phyloP scores from a whole-genome alignment of 441 rosid species.

The Populus hybrid region DNA sequence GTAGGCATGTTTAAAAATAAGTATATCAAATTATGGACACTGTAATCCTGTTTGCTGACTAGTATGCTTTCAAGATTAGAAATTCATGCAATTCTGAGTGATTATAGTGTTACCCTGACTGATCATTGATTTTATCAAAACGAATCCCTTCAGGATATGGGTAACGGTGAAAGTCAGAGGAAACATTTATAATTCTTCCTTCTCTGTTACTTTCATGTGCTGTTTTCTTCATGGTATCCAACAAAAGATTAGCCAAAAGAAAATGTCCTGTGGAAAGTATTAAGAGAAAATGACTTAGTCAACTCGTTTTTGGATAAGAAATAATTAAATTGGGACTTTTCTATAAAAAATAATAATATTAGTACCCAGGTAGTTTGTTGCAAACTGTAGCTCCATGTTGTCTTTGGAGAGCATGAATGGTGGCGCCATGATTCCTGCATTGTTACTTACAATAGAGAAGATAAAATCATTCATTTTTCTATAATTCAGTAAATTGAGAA shows the following conservation, averaged over 20 bases:
- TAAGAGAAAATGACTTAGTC: not conserved
- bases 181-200: conserved; percentile 51
- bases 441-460: conserved; percentile 30
- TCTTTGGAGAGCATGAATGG: conserved; percentile 35
- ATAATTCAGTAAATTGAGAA: not conserved
- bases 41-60: not conserved
- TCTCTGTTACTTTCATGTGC: conserved; percentile 25
- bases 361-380: conserved; percentile 35
- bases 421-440: conserved; percentile 35
- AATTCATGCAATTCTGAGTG: not conserved
- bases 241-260: conserved; percentile 38
- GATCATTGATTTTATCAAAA: conserved; percentile 50
- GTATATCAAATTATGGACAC: not conserved
- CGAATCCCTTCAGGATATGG: conserved; percentile 54
- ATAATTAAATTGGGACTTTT: not conserved
- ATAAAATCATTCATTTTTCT: not conserved
- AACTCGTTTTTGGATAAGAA: not conserved
- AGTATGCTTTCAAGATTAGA: not conserved
- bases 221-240: conserved; percentile 41
- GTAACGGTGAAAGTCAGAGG: conserved; percentile 49
- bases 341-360: not conserved
- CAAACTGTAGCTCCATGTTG: conserved; percentile 33
- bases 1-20: not conserved
- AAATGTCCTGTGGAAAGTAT: conserved; percentile 38
- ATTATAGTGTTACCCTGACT: conserved; percentile 36